Evolutionary conservation across 129 eudicot species (phyloP), one percentile per base, ranked within the genome.

Genomic region (Dittrichia graveolens): DNA sequence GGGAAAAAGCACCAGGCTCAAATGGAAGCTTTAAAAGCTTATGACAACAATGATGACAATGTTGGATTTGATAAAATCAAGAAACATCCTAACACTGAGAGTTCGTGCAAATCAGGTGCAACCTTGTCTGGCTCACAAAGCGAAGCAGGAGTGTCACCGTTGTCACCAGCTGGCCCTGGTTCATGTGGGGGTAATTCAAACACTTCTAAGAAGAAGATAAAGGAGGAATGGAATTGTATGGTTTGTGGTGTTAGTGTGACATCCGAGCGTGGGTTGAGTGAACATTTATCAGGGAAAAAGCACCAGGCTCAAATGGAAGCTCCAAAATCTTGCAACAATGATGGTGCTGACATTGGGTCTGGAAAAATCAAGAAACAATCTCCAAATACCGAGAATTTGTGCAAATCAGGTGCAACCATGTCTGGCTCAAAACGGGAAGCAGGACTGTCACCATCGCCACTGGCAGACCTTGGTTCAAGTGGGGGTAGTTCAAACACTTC

Each of bases 1-100:
- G 96, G 96, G 40, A 84, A 81, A 61, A 84, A 63, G 55, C 96
- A 90, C 75, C 85, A 78, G 70, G 43, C 85, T 14, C 81, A 77
- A 60, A 83, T 78, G 76, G 84, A 75, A 43, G 90, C 71, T 12
- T 18, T 79, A 43, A 54, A 40, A 41, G 52, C 72, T 5, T 12
- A 69, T 4, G 7, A 4, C 2, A 49, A 1, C 24, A 67, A 34
- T 13, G 11, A n/a, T 8, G 35, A 7, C 18, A 7, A 3, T 34
- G 34, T 7, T 7, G 4, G 31, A 7, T 42, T 3, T 49, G 31
- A 45, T 19, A 34, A 59, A 37, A 5, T 16, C 12, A 35, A 58
- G 15, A 58, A 34, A 10, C 42, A 24, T 24, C 31, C 31, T 24
- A 24, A 24, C 31, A 24, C 31, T 24, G 31, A 24, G 31, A 24